phyloP scores from a whole-genome alignment of 164 flowering plant species.

The Nelumbo lutea region DNA sequence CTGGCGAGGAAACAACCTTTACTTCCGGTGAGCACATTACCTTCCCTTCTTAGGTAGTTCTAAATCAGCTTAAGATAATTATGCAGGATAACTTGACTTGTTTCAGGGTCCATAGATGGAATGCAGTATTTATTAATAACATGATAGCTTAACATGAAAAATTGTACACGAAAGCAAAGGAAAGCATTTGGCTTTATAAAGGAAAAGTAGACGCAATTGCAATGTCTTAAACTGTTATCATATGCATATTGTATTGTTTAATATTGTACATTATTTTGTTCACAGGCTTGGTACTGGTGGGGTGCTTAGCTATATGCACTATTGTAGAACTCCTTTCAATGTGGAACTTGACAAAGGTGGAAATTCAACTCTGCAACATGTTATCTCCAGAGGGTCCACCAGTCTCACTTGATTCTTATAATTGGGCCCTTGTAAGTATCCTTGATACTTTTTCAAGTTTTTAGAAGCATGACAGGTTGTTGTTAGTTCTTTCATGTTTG shows the following conservation, averaged over 20 bases:
- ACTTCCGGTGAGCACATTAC: constrained; percentile 43
- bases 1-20: constrained; percentile 33
- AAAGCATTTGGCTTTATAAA: neutral
- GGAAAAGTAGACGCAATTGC: neutral
- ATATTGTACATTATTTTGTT: too few relatives aligned
- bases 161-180: neutral
- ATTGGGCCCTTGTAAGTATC: constrained; percentile 83
- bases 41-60: constrained; percentile 27
- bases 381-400: constrained; percentile 88
- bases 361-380: constrained; percentile 86
- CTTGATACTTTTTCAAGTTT: neutral
- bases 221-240: constrained; percentile 11
- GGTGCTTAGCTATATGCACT: constrained; percentile 59
- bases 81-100: neutral
- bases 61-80: constrained; percentile 7
- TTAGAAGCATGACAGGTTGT: too few relatives aligned
- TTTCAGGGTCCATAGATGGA: neutral
- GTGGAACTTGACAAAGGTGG: constrained; percentile 96
- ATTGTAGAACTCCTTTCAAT: constrained; percentile 71
- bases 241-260: too few relatives aligned
- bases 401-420: constrained; percentile 78
- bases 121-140: neutral
- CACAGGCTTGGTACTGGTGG: constrained; percentile 60
- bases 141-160: neutral
- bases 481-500: neutral